Evolutionary conservation across 768 basidiomycete species (phyloP).

Genomic region (Harrya chromipes): DNA sequence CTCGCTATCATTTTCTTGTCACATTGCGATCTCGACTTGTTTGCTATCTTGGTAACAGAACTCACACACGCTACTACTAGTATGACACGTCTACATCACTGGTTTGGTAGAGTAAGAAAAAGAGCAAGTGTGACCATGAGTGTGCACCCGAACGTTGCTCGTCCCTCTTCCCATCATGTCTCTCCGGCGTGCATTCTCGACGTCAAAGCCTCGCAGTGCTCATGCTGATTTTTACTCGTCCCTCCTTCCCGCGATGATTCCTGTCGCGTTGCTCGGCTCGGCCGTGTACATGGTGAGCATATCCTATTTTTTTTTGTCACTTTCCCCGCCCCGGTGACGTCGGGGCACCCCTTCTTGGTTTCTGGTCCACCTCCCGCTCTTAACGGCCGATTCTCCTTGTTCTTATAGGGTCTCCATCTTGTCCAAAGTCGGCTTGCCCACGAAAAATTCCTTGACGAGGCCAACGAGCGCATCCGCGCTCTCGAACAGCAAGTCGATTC

Average conservation of each 20-base stretch:
- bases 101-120: no score
- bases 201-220: conserved; percentile 32
- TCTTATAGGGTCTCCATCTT: conserved; percentile 59
- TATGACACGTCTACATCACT: neutral
- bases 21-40: conserved; percentile 6
- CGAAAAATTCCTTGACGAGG: conserved; percentile 68
- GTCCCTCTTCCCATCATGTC: neutral
- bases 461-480: conserved; percentile 44
- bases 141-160: no score
- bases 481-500: conserved; percentile 59
- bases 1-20: neutral
- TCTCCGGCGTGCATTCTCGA: conserved; percentile 4
- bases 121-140: no score
- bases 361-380: conserved; percentile 5
- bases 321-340: conserved; percentile 2
- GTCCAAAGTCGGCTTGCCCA: conserved; percentile 60
- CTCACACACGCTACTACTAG: conserved; percentile 10
- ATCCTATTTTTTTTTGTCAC: neutral
- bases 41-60: conserved; percentile 12
- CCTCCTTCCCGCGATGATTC: conserved; percentile 73
- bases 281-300: conserved; percentile 67
- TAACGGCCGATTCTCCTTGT: conserved; percentile 9
- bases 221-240: conserved; percentile 70
- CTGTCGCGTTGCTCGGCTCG: conserved; percentile 73
- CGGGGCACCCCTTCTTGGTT: conserved; percentile 8